A percentile compares a stretch with the other conserved stretches of the same genome.
Conservation (phyloP, 2,329 filamentous ascomycete species). For the Penicillium sp. region DNA sequence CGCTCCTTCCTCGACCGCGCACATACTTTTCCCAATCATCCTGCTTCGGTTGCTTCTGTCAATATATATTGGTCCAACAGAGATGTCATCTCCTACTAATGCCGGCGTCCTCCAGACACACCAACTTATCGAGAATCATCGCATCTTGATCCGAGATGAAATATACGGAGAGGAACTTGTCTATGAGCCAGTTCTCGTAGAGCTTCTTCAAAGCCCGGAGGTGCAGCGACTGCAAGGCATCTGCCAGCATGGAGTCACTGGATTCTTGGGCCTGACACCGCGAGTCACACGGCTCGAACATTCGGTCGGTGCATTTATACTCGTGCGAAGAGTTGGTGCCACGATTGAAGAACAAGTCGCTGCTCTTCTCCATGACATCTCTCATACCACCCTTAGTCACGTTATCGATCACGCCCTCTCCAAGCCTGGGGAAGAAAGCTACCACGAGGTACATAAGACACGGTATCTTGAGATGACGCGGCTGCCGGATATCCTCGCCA, state of each 20-base stretch:
- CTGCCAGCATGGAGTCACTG: conserved; percentile 41
- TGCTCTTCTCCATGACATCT: conserved; percentile 43
- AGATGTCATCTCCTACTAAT: not conserved
- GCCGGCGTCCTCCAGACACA: conserved; percentile 20
- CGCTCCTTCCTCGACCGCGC: no score
- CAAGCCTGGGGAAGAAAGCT: conserved; percentile 40
- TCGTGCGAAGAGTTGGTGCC: conserved; percentile 40
- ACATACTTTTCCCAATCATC: no score
- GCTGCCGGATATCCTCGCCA: conserved; percentile 36
- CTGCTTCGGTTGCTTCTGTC: not conserved
- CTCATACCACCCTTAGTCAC: conserved; percentile 44
- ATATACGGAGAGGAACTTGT: conserved; percentile 38
- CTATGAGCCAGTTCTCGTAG: conserved; percentile 39
- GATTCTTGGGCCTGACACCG: conserved; percentile 37
- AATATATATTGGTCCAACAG: not conserved
- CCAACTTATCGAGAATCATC: conserved; percentile 12
- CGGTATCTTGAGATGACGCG: conserved; percentile 37
- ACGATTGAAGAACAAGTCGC: conserved; percentile 41
- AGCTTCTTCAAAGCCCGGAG: conserved; percentile 37
- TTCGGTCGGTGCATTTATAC: conserved; percentile 42
- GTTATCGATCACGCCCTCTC: conserved; percentile 43
- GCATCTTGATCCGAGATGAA: conserved; percentile 34
- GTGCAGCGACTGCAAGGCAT: conserved; percentile 38
- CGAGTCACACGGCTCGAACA: conserved; percentile 43
- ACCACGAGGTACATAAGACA: conserved; percentile 44